These are phyloP conservation scores for Hymenoscyphus repandus DNA, from an alignment of 2,329 filamentous ascomycete species.

Conservation along the genomic window DNA sequence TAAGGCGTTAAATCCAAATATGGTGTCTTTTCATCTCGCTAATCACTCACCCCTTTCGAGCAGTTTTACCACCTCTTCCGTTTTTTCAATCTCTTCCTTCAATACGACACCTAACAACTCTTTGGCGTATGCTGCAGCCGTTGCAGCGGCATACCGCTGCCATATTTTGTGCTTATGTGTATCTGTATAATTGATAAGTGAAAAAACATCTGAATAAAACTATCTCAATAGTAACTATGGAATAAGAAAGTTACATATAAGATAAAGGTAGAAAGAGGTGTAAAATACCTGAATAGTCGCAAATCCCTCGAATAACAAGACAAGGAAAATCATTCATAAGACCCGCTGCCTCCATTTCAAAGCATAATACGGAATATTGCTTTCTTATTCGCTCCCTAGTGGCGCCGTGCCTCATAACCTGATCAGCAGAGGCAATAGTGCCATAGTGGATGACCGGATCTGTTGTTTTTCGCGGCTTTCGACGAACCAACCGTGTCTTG, in stretches of 20 bases:
- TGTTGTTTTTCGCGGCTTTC: not conserved
- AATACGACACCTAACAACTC: too few relatives aligned
- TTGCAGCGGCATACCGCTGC: conserved; percentile 14
- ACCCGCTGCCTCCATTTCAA: conserved; percentile 16
- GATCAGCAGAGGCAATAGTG: conserved; percentile 11
- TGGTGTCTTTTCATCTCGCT: too few relatives aligned
- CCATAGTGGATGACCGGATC: conserved; percentile 10
- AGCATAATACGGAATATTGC: conserved; percentile 6
- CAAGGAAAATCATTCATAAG: conserved; percentile 11
- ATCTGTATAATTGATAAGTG: conserved; percentile 16
- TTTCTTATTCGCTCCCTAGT: not conserved
- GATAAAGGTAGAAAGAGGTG: too few relatives aligned
- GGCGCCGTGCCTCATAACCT: conserved; percentile 10
- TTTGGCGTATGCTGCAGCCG: conserved; percentile 11
- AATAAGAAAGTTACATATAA: too few relatives aligned
- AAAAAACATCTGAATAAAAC: too few relatives aligned
- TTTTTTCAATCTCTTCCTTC: too few relatives aligned
- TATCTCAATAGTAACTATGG: too few relatives aligned
- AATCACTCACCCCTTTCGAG: too few relatives aligned
- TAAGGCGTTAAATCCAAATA: too few relatives aligned
- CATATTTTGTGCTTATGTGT: conserved; percentile 13
- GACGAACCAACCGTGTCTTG: not conserved
- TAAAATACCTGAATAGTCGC: conserved; percentile 16
- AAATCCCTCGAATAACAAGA: conserved; percentile 16
- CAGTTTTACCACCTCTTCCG: too few relatives aligned